Evolutionary conservation across 257 asterid genomes (phyloP).

Genomic region (Cinchona pubescens): DNA sequence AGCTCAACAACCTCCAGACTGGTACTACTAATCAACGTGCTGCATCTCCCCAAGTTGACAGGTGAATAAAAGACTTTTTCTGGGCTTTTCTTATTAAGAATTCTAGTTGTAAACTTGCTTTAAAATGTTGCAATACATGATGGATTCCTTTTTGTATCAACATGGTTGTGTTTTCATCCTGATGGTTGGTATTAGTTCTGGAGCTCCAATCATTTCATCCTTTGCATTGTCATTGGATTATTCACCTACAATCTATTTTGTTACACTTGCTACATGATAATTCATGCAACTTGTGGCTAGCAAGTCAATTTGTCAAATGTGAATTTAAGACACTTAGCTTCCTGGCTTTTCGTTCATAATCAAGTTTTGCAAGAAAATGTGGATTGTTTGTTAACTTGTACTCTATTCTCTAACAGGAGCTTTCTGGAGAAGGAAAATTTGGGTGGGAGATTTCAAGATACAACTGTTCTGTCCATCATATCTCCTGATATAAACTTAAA

Average conservation of each 20-base stretch:
- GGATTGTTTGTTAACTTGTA: neutral
- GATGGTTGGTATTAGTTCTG: neutral
- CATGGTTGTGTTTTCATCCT: neutral
- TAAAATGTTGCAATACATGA: neutral
- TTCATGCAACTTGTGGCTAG: neutral
- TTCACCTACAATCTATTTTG: neutral
- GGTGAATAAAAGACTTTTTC: conserved; percentile 32
- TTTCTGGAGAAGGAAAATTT: conserved; percentile 31
- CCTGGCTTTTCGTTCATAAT: neutral
- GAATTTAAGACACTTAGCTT: neutral
- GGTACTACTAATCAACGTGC: conserved; percentile 27
- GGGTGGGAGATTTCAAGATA: conserved; percentile 30
- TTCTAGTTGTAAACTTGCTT: neutral
- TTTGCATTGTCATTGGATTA: neutral
- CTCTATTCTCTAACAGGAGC: conserved; percentile 33
- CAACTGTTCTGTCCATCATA: conserved; percentile 26
- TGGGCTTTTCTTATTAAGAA: neutral
- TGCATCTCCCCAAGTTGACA: conserved; percentile 34
- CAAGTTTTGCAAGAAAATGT: neutral
- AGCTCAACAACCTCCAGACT: conserved; percentile 34
- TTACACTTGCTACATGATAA: neutral
- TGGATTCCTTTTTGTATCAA: neutral
- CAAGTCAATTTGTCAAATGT: neutral
- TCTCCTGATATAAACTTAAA: conserved; percentile 31
- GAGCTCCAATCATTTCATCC: neutral